These are phyloP conservation scores for Chaetomium olivaceum DNA, from an alignment of 2,329 filamentous ascomycete species.

Conservation along the genomic window DNA sequence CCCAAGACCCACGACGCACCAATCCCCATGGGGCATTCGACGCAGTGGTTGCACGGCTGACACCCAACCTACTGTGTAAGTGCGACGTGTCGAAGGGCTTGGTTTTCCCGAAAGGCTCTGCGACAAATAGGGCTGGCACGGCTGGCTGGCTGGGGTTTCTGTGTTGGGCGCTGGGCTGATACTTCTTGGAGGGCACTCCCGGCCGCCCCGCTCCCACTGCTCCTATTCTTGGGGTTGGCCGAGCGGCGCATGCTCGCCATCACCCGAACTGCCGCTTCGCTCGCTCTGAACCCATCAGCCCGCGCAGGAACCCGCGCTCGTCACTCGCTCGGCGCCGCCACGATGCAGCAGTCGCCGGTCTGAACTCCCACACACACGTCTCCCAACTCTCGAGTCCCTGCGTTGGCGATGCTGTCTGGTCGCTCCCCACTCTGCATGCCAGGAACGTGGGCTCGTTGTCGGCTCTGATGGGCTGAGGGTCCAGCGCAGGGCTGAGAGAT, in stretches of 20 bases:
- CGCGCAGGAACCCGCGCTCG: slow-evolving; percentile 26
- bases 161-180: not conserved
- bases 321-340: slow-evolving; percentile 22
- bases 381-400: not conserved
- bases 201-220: not conserved
- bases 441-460: slow-evolving; percentile 19
- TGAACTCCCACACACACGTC: not conserved
- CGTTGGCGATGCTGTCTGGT: not conserved
- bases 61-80: slow-evolving; percentile 2
- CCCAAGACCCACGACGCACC: slow-evolving; percentile 7
- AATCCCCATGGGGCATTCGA: slow-evolving; percentile 7
- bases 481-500: not conserved
- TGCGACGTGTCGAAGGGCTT: not conserved
- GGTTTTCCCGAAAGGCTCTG: not conserved
- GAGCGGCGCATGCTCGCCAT: not conserved
- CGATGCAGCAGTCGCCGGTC: slow-evolving; percentile 3
- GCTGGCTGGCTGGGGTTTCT: not conserved
- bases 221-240: slow-evolving; percentile 1
- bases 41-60: not conserved
- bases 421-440: slow-evolving; percentile 11
- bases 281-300: slow-evolving; percentile 1
- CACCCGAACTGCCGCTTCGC: not conserved
- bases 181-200: not conserved
- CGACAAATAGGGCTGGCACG: slow-evolving; percentile 12
- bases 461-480: slow-evolving; percentile 23